Evolutionary conservation across 192 early-diverging fungal genomes (phyloP), one percentile per base, ranked within the genome.

Genomic region (Mortierella claussenii): DNA sequence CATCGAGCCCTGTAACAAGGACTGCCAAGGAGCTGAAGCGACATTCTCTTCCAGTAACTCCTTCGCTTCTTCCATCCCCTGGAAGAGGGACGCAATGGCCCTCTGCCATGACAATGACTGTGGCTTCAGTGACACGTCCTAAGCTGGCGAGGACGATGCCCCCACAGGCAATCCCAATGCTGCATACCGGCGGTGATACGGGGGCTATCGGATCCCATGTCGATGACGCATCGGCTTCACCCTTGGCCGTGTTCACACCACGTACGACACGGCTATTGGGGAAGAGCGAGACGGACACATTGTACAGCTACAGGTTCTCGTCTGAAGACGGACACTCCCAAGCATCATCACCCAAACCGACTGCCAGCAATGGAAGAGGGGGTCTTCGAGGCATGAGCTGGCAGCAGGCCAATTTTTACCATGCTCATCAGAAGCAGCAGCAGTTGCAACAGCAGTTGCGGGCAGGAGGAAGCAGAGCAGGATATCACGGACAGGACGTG

Each of bases 11-110:
- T 21, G 42, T 55, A n/a, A 24, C 45, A 5, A 66, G 33, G 42
- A 31, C 46, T n/a, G 37, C 59, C 20, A 60, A 42, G 32, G 68
- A 69, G 15, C 3, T 49, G 17, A 69, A 69, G 59, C 57, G 68
- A 24, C 68, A 61, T 43, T 69, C 68, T 0, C 34, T 69, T 2
- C 59, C 68, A 18, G 68, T 37, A 12, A 59, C 36, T 8, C 46
- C 53, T 46, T 59, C 55, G 18, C n/a, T n/a, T n/a, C n/a, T n/a
- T n/a, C n/a, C n/a, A n/a, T n/a, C n/a, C n/a, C n/a, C n/a, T n/a
- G n/a, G n/a, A n/a, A n/a, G 42, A 34, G 67, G 46, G 20, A 57
- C 11, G 5, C 69, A 71, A 54, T 63, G 69, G 69, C 69, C 69
- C 0, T 67, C 73, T 2, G 59, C 59, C 2, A 62, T 66, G 58